Base-by-base conservation (phyloP, 331 rosid species). In the Rhamnella rubrinervis region DNA sequence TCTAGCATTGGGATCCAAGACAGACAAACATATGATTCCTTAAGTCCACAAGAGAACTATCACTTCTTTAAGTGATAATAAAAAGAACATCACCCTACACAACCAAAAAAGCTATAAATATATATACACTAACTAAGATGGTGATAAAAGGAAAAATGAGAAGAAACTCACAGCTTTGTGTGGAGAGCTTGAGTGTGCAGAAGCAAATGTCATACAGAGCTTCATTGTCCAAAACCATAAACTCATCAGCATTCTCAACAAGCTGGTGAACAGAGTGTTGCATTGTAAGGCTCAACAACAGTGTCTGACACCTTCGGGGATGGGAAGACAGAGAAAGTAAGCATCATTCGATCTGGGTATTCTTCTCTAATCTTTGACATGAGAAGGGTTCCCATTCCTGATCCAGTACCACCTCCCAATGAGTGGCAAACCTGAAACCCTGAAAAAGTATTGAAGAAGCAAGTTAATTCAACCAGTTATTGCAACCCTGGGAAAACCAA, bases 401-500 rank as follows among this genome's bases (percentile, higher is more conserved):
- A 91, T 23, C 97, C 97, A 20, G 96, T 91, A 57, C 97, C 97
- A 35, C 97, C 97, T 61, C 97, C 96, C 26, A 91, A 75, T 4
- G 96, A 91, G 82, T 91, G 97, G 77, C 97, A 91, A 55, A 91
- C 97, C 82, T 88, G 97, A 79, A 91, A 91, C 9, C 97, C 95
- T 90, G 83, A 60, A 56, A 69, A 0, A 59, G 19, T 6, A 28
- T 3, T 2, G 19, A 67, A 23, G 23, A 23, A 11, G 41, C 23
- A 66, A 26, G n/a, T 66, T 31, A 50, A 15, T 26, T 26, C 31
- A 41, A 40, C 15, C 38, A 8, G n/a, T 2, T 3, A 15, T 47
- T 1, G 37, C 55, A 12, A n/a, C 19, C 39, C 44, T 25, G 26
- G n/a, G 13, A 58, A 13, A 1, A 58, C 40, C 0, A 14, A 23